Conservation (phyloP, 1,284 basidiomycete species). For the Entoloma clypeatum region DNA sequence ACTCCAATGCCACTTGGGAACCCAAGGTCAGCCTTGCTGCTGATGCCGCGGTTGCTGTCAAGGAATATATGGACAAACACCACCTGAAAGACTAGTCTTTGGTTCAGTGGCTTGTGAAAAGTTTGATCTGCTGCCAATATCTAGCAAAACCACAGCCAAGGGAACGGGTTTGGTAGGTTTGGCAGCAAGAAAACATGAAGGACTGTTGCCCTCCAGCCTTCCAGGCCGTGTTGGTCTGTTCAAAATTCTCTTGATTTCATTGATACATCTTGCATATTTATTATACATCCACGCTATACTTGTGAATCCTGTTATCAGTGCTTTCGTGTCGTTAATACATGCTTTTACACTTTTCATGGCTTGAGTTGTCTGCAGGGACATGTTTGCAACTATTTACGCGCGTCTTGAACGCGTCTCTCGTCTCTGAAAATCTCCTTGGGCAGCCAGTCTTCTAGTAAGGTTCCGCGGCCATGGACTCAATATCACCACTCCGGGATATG, state of each 20-base stretch:
- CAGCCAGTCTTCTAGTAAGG: constrained; percentile 1
- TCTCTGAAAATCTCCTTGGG: constrained; percentile 1
- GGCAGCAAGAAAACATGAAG: too few species aligned
- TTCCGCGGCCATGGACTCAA: constrained; percentile 33
- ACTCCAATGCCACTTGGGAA: constrained; percentile 63
- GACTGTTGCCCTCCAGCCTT: too few species aligned
- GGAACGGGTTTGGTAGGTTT: too few species aligned
- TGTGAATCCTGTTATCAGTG: too few species aligned
- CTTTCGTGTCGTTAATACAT: background rate
- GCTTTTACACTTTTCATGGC: background rate
- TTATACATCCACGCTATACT: too few species aligned
- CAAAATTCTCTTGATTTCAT: constrained; percentile 2
- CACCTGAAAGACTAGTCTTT: too few species aligned
- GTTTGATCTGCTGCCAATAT: too few species aligned
- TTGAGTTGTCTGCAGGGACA: background rate
- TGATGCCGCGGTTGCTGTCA: constrained; percentile 42
- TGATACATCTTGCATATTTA: background rate
- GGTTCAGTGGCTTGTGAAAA: too few species aligned
- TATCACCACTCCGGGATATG: constrained; percentile 35
- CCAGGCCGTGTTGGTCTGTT: too few species aligned
- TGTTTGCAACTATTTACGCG: constrained; percentile 24
- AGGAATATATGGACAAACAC: constrained; percentile 34
- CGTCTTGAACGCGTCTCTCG: constrained; percentile 15
- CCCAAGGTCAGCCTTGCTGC: constrained; percentile 40
- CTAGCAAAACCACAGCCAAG: too few species aligned